Evolutionary conservation across 768 basidiomycete species (phyloP).

Genomic region (Sistotremastrum niveocremeum): DNA sequence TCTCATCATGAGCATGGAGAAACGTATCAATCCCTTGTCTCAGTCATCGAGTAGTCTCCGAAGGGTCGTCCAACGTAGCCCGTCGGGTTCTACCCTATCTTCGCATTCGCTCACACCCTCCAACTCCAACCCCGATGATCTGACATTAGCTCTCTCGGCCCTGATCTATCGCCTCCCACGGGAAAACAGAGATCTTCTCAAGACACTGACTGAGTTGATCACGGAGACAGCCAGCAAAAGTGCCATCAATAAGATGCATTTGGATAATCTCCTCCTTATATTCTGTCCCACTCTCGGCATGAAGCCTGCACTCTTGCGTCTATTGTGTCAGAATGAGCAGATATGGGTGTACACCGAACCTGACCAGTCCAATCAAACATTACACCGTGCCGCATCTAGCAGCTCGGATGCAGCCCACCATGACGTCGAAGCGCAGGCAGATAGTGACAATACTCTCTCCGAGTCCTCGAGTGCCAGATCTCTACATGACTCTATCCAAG

Average conservation of each 20-base stretch:
- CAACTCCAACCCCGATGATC: constrained; percentile 50
- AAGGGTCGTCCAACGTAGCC: no score
- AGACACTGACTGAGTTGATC: constrained; percentile 71
- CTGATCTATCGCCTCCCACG: constrained; percentile 57
- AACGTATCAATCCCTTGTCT: constrained; percentile 17
- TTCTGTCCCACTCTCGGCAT: constrained; percentile 80
- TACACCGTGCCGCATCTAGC: no score
- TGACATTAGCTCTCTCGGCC: constrained; percentile 36
- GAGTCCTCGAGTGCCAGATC: no score
- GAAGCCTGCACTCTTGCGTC: constrained; percentile 57
- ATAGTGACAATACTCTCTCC: no score
- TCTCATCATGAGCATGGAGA: constrained; percentile 51
- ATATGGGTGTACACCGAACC: constrained; percentile 35
- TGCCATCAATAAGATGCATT: constrained; percentile 80
- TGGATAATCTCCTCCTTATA: constrained; percentile 77
- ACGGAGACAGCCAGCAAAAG: constrained; percentile 54
- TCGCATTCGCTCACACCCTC: constrained; percentile 22
- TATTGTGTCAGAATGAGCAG: constrained; percentile 55
- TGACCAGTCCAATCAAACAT: no score
- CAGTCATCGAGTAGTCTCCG: constrained; percentile 4
- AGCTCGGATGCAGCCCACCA: no score
- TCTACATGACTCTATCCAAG: no score
- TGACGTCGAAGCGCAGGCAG: no score
- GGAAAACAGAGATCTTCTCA: constrained; percentile 75
- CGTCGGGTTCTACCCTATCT: no score